Percentiles rank a stretch among this genome's conserved stretches.
Evolutionary conservation across 441 rosid genomes (phyloP).

Genomic region (Mallotus japonicus): DNA sequence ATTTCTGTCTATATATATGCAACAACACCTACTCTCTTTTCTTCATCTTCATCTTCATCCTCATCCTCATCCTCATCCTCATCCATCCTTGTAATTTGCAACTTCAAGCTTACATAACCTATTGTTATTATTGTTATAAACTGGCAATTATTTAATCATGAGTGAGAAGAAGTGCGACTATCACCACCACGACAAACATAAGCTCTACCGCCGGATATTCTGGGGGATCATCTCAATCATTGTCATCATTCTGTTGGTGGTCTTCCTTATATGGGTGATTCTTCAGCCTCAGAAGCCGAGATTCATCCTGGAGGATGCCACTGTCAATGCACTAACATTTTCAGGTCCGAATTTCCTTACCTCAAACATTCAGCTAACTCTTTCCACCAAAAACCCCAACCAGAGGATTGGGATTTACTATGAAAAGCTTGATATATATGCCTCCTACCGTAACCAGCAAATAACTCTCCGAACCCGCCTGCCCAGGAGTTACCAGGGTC

Average conservation of each 20-base stretch:
- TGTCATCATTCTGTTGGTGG: slow-evolving; percentile 27
- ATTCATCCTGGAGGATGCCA: slow-evolving; percentile 61
- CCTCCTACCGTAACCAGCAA: slow-evolving; percentile 69
- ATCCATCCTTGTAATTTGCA: too few relatives aligned
- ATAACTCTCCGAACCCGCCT: slow-evolving; percentile 48
- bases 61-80: too few relatives aligned
- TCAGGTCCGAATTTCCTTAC: slow-evolving; percentile 41
- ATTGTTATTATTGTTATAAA: too few relatives aligned
- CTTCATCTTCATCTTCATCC: background rate
- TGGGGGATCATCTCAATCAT: slow-evolving; percentile 21
- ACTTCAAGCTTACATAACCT: too few relatives aligned
- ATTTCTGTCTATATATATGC: background rate
- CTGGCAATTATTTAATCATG: slow-evolving; percentile 17
- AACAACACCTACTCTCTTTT: background rate
- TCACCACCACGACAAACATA: slow-evolving; percentile 26
- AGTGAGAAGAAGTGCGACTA: slow-evolving; percentile 33
- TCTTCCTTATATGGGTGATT: slow-evolving; percentile 58
- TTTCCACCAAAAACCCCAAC: slow-evolving; percentile 62
- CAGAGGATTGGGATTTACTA: slow-evolving; percentile 63
- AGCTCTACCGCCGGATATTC: slow-evolving; percentile 28
- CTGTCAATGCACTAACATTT: slow-evolving; percentile 49
- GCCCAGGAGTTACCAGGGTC: slow-evolving; percentile 66
- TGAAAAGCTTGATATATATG: slow-evolving; percentile 47
- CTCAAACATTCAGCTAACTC: slow-evolving; percentile 53
- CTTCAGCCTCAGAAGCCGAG: slow-evolving; percentile 59